phyloP scores from a whole-genome alignment of 2,329 filamentous ascomycete genomes.

The Xylariaceae sp. region DNA sequence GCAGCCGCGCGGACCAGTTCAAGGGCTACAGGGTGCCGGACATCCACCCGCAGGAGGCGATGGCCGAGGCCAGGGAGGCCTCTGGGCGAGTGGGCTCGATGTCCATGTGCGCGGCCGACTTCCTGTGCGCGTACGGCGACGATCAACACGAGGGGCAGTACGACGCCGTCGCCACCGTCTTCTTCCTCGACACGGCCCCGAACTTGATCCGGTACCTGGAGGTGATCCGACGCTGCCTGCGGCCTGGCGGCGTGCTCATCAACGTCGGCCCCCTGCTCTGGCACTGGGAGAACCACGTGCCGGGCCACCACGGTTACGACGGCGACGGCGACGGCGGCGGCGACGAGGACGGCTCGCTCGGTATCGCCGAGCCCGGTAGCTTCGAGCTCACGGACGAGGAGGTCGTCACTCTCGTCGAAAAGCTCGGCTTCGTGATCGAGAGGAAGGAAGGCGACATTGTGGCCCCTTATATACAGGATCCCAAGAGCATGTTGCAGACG shows the following conservation, averaged over 20 bases:
- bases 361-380: conserved; percentile 82
- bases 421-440: conserved; percentile 72
- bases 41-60: conserved; percentile 59
- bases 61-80: conserved; percentile 34
- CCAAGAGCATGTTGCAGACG: conserved; percentile 78
- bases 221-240: conserved; percentile 72
- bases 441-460: conserved; percentile 52
- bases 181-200: conserved; percentile 95
- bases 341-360: conserved; percentile 47
- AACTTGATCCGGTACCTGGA: conserved; percentile 89
- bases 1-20: conserved; percentile 67
- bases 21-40: conserved; percentile 72
- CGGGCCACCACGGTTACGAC: conserved; percentile 50
- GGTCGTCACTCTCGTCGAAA: conserved; percentile 67
- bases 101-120: conserved; percentile 92
- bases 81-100: conserved; percentile 58
- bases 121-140: conserved; percentile 75
- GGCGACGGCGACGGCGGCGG: conserved; percentile 46
- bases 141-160: conserved; percentile 57
- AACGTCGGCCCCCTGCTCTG: conserved; percentile 89
- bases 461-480: conserved; percentile 83
- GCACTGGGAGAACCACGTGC: conserved; percentile 81
- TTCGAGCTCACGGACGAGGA: conserved; percentile 90
- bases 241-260: conserved; percentile 72
- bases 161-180: conserved; percentile 82